Conservation (phyloP, 345 rosid genomes). For the Dipteronia dyeriana region DNA sequence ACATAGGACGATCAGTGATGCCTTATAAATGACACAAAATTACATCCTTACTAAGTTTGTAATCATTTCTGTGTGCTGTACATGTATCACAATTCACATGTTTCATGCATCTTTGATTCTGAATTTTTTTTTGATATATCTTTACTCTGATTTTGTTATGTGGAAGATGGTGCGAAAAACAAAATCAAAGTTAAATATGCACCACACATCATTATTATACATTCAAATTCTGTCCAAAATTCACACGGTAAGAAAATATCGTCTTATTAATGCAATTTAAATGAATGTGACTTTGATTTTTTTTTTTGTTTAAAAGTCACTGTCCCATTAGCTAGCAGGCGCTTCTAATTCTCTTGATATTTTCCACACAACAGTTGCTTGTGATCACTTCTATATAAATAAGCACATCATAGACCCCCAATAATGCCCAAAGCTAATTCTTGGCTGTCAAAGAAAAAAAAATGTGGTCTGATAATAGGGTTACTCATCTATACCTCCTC, state of each 20-base stretch:
- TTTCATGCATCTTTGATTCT: too few relatives aligned
- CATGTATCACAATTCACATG: too few relatives aligned
- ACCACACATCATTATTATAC: background rate
- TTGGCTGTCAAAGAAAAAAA: constrained; percentile 1
- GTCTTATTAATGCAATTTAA: background rate
- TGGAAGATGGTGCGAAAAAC: too few relatives aligned
- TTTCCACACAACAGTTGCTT: background rate
- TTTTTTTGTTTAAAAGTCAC: background rate
- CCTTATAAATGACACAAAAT: too few relatives aligned
- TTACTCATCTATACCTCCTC: background rate
- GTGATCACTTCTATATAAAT: background rate
- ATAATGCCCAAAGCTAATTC: background rate
- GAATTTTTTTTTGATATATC: too few relatives aligned
- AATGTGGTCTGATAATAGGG: constrained; percentile 12
- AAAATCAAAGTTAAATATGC: too few relatives aligned
- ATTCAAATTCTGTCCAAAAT: too few relatives aligned
- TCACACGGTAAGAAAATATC: background rate
- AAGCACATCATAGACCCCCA: background rate
- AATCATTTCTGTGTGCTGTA: too few relatives aligned
- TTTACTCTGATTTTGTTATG: too few relatives aligned
- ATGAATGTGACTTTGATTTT: background rate
- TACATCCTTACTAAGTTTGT: too few relatives aligned
- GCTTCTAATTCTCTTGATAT: background rate
- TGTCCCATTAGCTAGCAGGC: background rate
- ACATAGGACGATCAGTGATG: too few relatives aligned